phyloP scores from a whole-genome alignment of 1,284 basidiomycete genomes.

The Schizophyllum amplum region DNA sequence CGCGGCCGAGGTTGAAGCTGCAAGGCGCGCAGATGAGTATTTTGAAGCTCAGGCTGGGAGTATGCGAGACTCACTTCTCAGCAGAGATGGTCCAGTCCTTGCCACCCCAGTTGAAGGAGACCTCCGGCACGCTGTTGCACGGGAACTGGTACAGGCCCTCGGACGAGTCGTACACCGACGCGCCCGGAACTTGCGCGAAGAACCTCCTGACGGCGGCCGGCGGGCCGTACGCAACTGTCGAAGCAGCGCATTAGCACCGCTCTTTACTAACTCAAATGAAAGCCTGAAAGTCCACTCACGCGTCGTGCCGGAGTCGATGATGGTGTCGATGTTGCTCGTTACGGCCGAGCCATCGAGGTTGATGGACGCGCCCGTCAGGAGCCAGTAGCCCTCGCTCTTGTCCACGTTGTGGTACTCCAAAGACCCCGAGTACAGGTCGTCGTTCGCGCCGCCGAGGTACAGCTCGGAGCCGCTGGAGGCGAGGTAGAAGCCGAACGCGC shows the following conservation, averaged over 20 bases:
- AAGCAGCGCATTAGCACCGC: background rate
- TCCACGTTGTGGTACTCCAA: constrained; percentile 28
- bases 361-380: constrained; percentile 11
- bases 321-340: constrained; percentile 8
- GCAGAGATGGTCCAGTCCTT: constrained; percentile 11
- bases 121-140: constrained; percentile 7
- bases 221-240: constrained; percentile 9
- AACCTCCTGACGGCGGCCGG: constrained; percentile 8
- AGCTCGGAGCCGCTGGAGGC: constrained; percentile 8
- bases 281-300: background rate
- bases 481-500: constrained; percentile 9
- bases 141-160: constrained; percentile 13
- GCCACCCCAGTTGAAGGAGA: constrained; percentile 15
- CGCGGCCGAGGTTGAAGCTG: constrained; percentile 13
- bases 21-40: background rate
- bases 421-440: constrained; percentile 26
- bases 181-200: constrained; percentile 9
- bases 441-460: constrained; percentile 39
- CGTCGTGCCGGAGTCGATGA: constrained; percentile 12
- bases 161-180: constrained; percentile 7
- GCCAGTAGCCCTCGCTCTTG: constrained; percentile 19
- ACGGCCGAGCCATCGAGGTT: constrained; percentile 6
- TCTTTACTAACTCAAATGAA: background rate
- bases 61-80: constrained; percentile 1
- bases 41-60: background rate